A percentile compares a stretch with the other conserved stretches of the same genome.
These are phyloP conservation scores for Didymellaceae sp. DNA, from an alignment of 2,329 filamentous ascomycete genomes.

Conservation along the genomic window DNA sequence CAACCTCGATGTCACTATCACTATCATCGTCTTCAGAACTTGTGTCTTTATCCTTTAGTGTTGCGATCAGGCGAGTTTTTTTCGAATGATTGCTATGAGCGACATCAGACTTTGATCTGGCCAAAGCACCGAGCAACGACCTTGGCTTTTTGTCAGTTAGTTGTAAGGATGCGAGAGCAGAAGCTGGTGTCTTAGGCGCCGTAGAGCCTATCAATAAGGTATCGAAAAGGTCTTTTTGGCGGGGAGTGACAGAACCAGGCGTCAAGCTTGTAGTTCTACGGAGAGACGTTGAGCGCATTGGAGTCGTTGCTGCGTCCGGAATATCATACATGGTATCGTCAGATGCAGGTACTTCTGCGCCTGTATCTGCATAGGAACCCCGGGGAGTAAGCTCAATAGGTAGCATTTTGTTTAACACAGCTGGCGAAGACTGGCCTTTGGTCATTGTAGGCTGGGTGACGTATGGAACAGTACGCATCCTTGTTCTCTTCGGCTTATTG, in stretches of 20 bases:
- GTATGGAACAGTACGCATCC: slow-evolving; percentile 11
- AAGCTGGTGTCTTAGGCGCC: slow-evolving; percentile 38
- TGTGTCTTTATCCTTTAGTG: slow-evolving; percentile 35
- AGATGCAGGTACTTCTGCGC: slow-evolving; percentile 14
- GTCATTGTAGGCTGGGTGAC: slow-evolving; percentile 12
- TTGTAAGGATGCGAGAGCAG: slow-evolving; percentile 40
- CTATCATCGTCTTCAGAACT: slow-evolving; percentile 37
- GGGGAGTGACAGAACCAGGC: slow-evolving; percentile 45
- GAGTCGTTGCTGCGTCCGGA: slow-evolving; percentile 30
- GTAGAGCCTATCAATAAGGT: slow-evolving; percentile 40
- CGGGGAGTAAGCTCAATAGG: slow-evolving; percentile 22
- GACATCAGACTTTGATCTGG: slow-evolving; percentile 44
- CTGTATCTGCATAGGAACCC: background rate
- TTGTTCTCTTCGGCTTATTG: slow-evolving; percentile 39
- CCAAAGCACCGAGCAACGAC: slow-evolving; percentile 29
- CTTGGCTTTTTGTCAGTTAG: slow-evolving; percentile 36
- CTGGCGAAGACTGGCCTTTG: slow-evolving; percentile 45
- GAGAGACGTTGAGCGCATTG: slow-evolving; percentile 26
- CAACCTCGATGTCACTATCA: slow-evolving; percentile 31
- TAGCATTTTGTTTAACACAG: slow-evolving; percentile 42
- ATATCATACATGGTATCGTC: slow-evolving; percentile 49
- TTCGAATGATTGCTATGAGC: slow-evolving; percentile 31
- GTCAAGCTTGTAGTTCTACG: slow-evolving; percentile 16
- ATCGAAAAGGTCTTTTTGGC: slow-evolving; percentile 44
- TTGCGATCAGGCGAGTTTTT: slow-evolving; percentile 41